Base-by-base conservation (phyloP, 345 rosid species). In the Sonneratia caseolaris region DNA sequence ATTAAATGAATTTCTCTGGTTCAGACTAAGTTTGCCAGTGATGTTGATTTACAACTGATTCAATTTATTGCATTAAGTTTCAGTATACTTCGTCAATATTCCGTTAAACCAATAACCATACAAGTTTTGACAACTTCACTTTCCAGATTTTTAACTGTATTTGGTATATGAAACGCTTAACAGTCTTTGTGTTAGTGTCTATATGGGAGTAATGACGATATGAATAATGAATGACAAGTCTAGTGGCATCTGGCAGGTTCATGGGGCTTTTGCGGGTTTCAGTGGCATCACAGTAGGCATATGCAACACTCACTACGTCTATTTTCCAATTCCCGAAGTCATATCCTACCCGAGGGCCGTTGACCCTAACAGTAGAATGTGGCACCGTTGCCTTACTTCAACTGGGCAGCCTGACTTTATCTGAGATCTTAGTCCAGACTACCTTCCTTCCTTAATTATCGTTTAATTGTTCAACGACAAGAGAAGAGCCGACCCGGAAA, bases 371-470 rank as follows among this genome's bases (percentile, higher is more conserved):
- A 92, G 98, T 79, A 85, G 97, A 62, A 96, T 92, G 98, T 96
- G 97, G 98, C 98, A 91, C 82, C 97, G 97, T 72, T 96, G 99
- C 89, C 84, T 96, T 79, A 89, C 98, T 7, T 96, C 98, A 18
- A 96, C 97, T 0, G 98, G 99, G 69, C 99, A 96, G 72, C 99
- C 99, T 0, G 99, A 92, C 80, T 96, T 96, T 62, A 12, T 86
- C 71, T 84, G 71, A 81, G 42, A 51, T 27, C n/a, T 76, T 77
- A 70, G 66, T 62, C 38, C 37, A 62, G 66, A 35, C 9, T 13
- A 4, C 38, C 38, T 10, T 62, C 38, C 38, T 10, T 62, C 3
- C 12, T 62, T 12, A 53, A 4, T 16, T 21, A 53, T 53, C 22
- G 18, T 53, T 5, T 53, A 6, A 53, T 4, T 53, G n/a, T 21